Percentiles rank a stretch among this genome's conserved stretches.
These are phyloP conservation scores for Solanum sejunctum DNA, from an alignment of 257 asterid genomes.

Conservation along the genomic window DNA sequence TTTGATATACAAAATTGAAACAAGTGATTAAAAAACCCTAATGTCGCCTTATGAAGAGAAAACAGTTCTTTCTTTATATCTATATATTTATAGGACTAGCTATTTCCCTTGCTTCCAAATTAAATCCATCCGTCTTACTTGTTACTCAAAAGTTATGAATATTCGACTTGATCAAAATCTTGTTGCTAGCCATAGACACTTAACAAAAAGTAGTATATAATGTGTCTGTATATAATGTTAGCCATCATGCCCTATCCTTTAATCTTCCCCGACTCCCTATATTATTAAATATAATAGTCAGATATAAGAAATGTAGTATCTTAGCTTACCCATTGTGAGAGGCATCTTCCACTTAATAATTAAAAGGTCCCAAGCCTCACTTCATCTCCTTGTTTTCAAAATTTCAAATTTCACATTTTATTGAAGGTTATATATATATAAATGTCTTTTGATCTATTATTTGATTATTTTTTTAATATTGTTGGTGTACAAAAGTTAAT, in stretches of 20 bases:
- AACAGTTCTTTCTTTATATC: too few relatives aligned
- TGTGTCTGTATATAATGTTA: too few relatives aligned
- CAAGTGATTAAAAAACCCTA: neutral
- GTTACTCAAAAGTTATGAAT: neutral
- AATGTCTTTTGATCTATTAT: neutral
- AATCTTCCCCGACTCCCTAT: neutral
- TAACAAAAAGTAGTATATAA: neutral
- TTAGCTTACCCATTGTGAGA: neutral
- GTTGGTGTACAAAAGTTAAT: neutral
- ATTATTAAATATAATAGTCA: neutral
- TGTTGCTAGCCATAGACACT: neutral
- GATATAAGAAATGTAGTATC: neutral
- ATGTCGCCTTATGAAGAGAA: neutral
- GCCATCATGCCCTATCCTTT: neutral
- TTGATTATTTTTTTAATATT: neutral
- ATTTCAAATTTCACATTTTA: neutral
- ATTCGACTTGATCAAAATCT: neutral
- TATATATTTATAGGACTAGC: too few relatives aligned
- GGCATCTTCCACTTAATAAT: neutral
- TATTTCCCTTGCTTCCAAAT: neutral
- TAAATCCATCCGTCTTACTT: neutral
- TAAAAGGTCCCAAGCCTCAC: too few relatives aligned
- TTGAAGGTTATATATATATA: neutral
- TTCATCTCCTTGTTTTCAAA: too few relatives aligned
- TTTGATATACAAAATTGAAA: too few relatives aligned